Evolutionary conservation across 768 basidiomycete genomes (phyloP).

Genomic region (Trametes cubensis): DNA sequence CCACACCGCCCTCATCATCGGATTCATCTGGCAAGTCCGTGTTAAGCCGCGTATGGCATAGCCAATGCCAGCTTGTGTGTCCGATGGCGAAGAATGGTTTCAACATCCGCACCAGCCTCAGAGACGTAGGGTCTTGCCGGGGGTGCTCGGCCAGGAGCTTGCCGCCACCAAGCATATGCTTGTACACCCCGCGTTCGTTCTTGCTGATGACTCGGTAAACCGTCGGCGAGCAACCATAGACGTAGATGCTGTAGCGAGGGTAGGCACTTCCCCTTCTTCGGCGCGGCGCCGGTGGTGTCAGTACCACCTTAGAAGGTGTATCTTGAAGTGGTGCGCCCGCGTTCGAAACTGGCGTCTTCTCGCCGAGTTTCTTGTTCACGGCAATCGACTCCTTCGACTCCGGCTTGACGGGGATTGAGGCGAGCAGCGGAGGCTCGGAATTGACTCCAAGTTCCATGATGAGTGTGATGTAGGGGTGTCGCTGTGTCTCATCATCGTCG

Average conservation of each 20-base stretch:
- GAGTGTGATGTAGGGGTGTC: conserved; percentile 26
- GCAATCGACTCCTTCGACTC: not conserved
- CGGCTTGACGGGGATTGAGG: not conserved
- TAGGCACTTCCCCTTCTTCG: conserved; percentile 4
- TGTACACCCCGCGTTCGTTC: not conserved
- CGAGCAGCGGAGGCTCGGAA: not conserved
- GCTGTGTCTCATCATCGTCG: not conserved
- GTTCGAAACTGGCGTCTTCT: not conserved
- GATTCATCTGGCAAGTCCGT: too few relatives aligned
- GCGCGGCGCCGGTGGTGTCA: not conserved
- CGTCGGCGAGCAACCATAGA: conserved; percentile 26
- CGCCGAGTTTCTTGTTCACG: not conserved
- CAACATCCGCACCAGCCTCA: not conserved
- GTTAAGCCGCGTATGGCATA: too few relatives aligned
- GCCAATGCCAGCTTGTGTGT: too few relatives aligned
- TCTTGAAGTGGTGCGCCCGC: not conserved
- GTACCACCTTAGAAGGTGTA: not conserved
- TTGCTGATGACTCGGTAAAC: conserved; percentile 22
- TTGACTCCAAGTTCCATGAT: conserved; percentile 28
- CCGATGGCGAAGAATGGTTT: conserved; percentile 1
- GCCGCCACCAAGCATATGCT: not conserved
- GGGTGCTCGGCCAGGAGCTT: conserved; percentile 1
- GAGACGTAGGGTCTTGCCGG: not conserved
- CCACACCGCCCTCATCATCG: too few relatives aligned
- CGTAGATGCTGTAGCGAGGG: conserved; percentile 28